Evolutionary conservation across 805 yeast species (phyloP), one percentile per base, ranked within the genome.

Genomic region (Yamadazyma takamatsuzukensis): DNA sequence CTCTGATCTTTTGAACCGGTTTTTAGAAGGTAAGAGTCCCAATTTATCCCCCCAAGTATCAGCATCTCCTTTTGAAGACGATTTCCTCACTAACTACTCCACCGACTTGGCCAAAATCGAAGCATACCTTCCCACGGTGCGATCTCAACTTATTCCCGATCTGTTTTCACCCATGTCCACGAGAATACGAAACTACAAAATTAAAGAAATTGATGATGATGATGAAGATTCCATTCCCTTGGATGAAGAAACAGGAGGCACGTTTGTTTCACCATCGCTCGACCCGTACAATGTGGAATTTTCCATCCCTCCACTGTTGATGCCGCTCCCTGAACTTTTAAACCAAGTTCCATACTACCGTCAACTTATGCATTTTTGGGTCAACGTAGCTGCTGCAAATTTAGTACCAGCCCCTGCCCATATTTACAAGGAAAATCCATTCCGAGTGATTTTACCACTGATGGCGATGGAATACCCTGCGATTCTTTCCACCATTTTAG

Each of bases 361-460:
- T 30, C 78, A 76, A 33, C 61, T 78, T 14, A 76, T 83, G 56
- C 77, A 78, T 40, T 78, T 78, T 41, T 84, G 74, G 64, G 56
- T 76, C 6, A 64, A 76, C 31, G 72, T 74, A 10, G 81, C 85
- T 0, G 74, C 89, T 2, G 67, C 66, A 22, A 60, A 70, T 16
- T 62, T 83, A 13, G 84, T 80, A 5, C 88, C 89, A 0, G 78
- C 83, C 0, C 85, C 85, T 7, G 61, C 72, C 3, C 50, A 62
- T 6, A 47, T 70, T 2, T 79, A 78, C 45, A 61, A 56, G 14
- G 76, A 73, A 11, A 79, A 81, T 44, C 94, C 94, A 0, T 83
- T 82, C 57, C 70, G 71, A 39, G 69, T 69, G 9, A 59, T 80
- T 6, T 54, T 84, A 9, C 90, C 93, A 0, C 74, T 72, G 44